Percentiles rank a stretch among this genome's conserved stretches.
phyloP scores from a whole-genome alignment of 2,329 filamentous ascomycete species.

The Sarocladium kiliense region DNA sequence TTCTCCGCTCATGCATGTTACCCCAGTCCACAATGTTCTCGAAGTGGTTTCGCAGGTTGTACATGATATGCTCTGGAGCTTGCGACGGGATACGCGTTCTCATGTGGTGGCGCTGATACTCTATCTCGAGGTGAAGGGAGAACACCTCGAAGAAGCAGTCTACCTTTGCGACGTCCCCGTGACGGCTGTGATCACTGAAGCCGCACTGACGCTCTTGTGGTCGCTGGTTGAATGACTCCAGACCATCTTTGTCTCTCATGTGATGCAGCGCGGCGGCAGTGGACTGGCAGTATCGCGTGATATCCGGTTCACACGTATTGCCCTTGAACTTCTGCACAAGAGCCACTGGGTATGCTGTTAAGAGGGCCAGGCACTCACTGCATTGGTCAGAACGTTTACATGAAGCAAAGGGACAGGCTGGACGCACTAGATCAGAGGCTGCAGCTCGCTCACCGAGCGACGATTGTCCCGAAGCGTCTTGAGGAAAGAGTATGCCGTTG shows the following conservation, averaged over 20 bases:
- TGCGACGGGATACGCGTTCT: conserved; percentile 12
- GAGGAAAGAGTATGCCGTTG: conserved; percentile 17
- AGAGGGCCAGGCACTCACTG: conserved; percentile 22
- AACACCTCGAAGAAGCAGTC: conserved; percentile 22
- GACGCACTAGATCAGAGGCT: conserved; percentile 18
- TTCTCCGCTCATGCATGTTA: conserved; percentile 14
- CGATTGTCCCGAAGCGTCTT: conserved; percentile 13
- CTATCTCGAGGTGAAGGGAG: conserved; percentile 19
- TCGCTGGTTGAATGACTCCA: background rate
- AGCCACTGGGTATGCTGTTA: conserved; percentile 20
- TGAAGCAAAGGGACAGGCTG: no score
- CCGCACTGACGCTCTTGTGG: background rate
- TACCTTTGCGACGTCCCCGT: conserved; percentile 8
- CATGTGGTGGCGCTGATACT: conserved; percentile 14
- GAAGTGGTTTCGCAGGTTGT: conserved; percentile 21
- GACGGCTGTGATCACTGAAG: background rate
- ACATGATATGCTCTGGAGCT: conserved; percentile 19
- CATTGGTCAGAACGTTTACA: conserved; percentile 8
- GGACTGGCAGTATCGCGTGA: conserved; percentile 18
- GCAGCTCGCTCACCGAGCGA: conserved; percentile 12
- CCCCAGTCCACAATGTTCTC: conserved; percentile 19
- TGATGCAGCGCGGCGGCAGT: conserved; percentile 14
- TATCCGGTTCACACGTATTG: conserved; percentile 19
- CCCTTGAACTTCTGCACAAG: conserved; percentile 18
- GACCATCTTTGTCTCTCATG: conserved; percentile 11